Evolutionary conservation across 345 rosid genomes (phyloP).

Genomic region (Gossypium rotundifolium): DNA sequence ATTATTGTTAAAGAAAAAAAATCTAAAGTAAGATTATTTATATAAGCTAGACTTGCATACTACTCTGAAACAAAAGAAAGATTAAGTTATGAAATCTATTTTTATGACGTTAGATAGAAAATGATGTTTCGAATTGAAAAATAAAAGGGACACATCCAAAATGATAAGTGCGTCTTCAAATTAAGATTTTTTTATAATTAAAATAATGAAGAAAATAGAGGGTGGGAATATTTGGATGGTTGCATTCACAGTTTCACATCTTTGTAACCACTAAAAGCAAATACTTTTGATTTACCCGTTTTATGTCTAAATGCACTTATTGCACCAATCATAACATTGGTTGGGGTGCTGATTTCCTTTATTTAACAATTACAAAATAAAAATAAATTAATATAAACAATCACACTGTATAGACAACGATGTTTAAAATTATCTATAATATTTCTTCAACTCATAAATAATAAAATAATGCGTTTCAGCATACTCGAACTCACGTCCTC

Average conservation of each 20-base stretch:
- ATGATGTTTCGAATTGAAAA: background rate
- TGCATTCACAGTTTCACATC: conserved; percentile 8
- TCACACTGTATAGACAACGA: background rate
- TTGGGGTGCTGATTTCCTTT: conserved; percentile 1
- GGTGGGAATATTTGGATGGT: background rate
- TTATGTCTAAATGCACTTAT: conserved; percentile 29
- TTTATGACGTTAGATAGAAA: background rate
- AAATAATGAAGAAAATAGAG: background rate
- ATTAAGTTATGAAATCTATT: background rate
- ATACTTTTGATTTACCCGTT: conserved; percentile 17
- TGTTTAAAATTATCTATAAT: too few species aligned
- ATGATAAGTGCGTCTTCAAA: background rate
- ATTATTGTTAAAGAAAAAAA: too few species aligned
- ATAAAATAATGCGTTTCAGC: rapidly evolving
- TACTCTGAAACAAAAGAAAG: background rate
- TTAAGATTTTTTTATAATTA: background rate
- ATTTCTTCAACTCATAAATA: too few species aligned
- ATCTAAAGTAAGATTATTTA: too few species aligned
- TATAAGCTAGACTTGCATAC: background rate
- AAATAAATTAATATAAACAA: background rate
- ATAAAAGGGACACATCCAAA: background rate
- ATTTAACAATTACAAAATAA: background rate
- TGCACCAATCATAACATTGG: conserved; percentile 12
- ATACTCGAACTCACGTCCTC: rapidly evolving
- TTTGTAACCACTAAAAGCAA: conserved; percentile 10